Base-by-base conservation (phyloP, 2,329 filamentous ascomycete species). In the Davidsoniella neocaledoniae region DNA sequence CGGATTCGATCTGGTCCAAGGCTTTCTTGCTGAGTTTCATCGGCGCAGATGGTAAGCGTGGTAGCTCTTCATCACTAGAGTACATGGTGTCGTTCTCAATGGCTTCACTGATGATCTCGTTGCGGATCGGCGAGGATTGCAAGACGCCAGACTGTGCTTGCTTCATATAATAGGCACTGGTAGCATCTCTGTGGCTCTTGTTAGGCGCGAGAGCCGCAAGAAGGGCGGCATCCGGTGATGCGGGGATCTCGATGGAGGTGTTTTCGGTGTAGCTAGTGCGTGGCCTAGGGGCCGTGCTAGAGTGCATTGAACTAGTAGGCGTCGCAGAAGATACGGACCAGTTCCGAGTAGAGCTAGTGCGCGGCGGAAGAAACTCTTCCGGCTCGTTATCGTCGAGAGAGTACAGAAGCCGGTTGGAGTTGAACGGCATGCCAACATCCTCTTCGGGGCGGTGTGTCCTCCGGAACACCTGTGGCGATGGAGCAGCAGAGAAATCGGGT, bases 281-380 rank as follows among this genome's bases (percentile, higher is more conserved):
- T 1, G 67, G 65, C 2, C 66, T 59, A 3, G 53, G 57, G n/a
- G 64, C 65, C 3, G 59, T 59, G 43, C 65, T 66, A 12, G 67
- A 69, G 48, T 64, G 65, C 21, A 60, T 56, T 3, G 67, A 68
- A 12, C 61, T 59, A 2, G 64, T 65, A 10, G 63, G 64, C 3
- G 67, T 67, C 7, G 65, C 60, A 0, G 68, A 71, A 2, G 66
- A 66, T 8, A 66, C 57, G 4, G 68, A 71, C 60, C 62, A 67
- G 16, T 64, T 63, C 7, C 63, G 61, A 16, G 63, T 54, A 46
- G 63, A 66, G 53, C 62, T 65, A 6, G 58, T 60, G 12, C 59
- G 57, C 5, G 61, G 55, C 4, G 63, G 61, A 4, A 62, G 53
- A 6, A 57, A 52, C 29, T 62, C 64, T 10, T 62, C 57, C 4